Conservation (phyloP, 2,329 filamentous ascomycete genomes). For the Penicillium sp. region DNA sequence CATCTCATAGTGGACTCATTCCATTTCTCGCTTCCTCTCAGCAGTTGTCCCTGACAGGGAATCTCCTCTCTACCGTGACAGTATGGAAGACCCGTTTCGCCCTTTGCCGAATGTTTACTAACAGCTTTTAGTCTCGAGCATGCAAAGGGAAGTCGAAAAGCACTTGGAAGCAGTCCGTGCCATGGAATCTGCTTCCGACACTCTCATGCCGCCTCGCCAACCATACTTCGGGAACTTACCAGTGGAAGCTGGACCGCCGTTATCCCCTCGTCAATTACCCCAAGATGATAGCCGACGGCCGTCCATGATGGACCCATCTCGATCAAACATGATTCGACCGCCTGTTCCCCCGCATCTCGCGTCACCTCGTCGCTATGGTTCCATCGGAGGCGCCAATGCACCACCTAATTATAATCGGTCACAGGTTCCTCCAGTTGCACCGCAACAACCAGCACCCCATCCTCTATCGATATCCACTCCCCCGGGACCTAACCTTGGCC, state of each 20-base stretch:
- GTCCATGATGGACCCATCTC: constrained; percentile 62
- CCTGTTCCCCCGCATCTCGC: constrained; percentile 80
- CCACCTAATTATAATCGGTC: constrained; percentile 73
- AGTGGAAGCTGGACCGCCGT: constrained; percentile 67
- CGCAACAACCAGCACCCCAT: constrained; percentile 67
- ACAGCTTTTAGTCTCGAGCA: constrained; percentile 46
- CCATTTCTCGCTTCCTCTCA: constrained; percentile 73
- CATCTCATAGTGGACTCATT: constrained; percentile 68
- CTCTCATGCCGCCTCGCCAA: constrained; percentile 61
- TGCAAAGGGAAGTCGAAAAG: constrained; percentile 63
- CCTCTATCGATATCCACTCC: constrained; percentile 59
- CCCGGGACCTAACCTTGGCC: constrained; percentile 65
- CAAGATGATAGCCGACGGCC: constrained; percentile 78
- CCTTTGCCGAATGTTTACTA: constrained; percentile 8
- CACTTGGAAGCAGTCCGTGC: constrained; percentile 59
- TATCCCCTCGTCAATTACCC: constrained; percentile 83
- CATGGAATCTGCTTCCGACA: constrained; percentile 64
- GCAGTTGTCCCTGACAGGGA: constrained; percentile 73
- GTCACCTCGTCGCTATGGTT: constrained; percentile 80
- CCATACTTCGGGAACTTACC: constrained; percentile 62
- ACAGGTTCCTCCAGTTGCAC: constrained; percentile 63
- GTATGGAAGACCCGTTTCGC: constrained; percentile 51
- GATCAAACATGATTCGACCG: constrained; percentile 69
- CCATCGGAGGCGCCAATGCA: constrained; percentile 68
- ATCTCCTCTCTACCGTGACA: constrained; percentile 74